These are phyloP conservation scores for Lindgomyces ingoldianus DNA, from an alignment of 495 filamentous ascomycete genomes.

Conservation along the genomic window DNA sequence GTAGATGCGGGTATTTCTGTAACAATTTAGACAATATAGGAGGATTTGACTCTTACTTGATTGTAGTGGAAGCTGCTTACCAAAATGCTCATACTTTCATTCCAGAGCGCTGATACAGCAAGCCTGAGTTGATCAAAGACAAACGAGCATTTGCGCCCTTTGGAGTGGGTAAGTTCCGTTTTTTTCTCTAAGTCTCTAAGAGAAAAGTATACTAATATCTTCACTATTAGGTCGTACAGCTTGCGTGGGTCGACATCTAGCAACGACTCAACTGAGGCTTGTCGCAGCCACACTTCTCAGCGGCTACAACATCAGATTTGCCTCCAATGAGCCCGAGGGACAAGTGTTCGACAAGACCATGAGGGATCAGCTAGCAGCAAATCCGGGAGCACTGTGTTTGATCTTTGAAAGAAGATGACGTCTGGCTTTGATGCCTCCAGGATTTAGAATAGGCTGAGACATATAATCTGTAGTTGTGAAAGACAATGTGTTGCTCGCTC, in stretches of 20 bases:
- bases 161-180: not conserved
- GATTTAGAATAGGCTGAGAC: too few species aligned
- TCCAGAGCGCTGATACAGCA: conserved; percentile 26
- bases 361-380: conserved; percentile 13
- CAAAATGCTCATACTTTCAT: conserved; percentile 8
- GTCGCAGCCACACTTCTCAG: conserved; percentile 3
- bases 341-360: conserved; percentile 7
- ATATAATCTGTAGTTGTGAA: too few species aligned
- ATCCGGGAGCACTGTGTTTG: not conserved
- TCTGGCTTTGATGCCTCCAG: not conserved
- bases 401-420: conserved; percentile 5
- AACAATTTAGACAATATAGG: not conserved
- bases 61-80: not conserved
- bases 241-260: conserved; percentile 17
- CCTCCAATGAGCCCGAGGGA: not conserved
- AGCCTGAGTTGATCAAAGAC: conserved; percentile 27
- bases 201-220: not conserved
- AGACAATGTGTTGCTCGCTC: too few species aligned
- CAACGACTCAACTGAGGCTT: conserved; percentile 2
- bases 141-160: conserved; percentile 28
- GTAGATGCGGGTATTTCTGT: not conserved
- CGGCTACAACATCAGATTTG: conserved; percentile 3
- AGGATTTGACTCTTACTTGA: not conserved
- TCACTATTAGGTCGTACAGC: not conserved
- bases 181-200: not conserved